Evolutionary conservation across 2,329 filamentous ascomycete genomes (phyloP).

Genomic region (Purpureocillium takamizusanense): DNA sequence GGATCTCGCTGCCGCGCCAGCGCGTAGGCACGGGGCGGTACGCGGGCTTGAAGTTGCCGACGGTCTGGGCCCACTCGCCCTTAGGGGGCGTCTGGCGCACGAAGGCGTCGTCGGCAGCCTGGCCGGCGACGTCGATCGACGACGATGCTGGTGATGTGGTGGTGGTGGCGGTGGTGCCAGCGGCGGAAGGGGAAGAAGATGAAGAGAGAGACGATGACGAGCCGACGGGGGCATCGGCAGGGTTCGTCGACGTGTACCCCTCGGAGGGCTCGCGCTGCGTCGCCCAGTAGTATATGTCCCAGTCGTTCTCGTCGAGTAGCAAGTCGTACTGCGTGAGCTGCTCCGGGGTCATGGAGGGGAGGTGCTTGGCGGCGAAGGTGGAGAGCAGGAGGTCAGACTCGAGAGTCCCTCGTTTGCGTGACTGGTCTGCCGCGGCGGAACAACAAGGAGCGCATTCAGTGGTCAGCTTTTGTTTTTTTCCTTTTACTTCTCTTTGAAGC

Average conservation of each 20-base stretch:
- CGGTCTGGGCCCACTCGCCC: constrained; percentile 94
- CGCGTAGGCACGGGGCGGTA: constrained; percentile 81
- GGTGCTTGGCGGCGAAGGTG: constrained; percentile 79
- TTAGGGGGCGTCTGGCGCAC: constrained; percentile 24
- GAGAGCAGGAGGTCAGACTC: constrained; percentile 94
- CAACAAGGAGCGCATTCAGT: too few species aligned
- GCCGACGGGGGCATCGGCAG: constrained; percentile 15
- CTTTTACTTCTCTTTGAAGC: too few species aligned
- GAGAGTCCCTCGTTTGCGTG: constrained; percentile 89
- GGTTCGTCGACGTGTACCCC: constrained; percentile 34
- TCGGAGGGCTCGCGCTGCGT: constrained; percentile 62
- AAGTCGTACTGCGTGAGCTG: constrained; percentile 80
- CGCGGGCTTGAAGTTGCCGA: constrained; percentile 88
- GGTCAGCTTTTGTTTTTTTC: too few species aligned
- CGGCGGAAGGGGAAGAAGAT: too few species aligned
- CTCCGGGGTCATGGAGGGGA: constrained; percentile 60
- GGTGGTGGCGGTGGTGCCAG: constrained; percentile 13
- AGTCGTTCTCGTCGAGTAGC: constrained; percentile 98
- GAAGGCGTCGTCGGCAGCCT: constrained; percentile 14
- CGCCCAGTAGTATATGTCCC: constrained; percentile 99
- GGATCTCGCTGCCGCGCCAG: constrained; percentile 77
- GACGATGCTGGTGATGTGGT: not conserved
- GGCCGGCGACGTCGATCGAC: not conserved
- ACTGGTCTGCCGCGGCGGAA: constrained; percentile 94
- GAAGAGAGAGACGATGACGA: too few species aligned